Evolutionary conservation across 2,329 filamentous ascomycete genomes (phyloP), one percentile per base, ranked within the genome.

Genomic region (Dactylellina parvicollis): DNA sequence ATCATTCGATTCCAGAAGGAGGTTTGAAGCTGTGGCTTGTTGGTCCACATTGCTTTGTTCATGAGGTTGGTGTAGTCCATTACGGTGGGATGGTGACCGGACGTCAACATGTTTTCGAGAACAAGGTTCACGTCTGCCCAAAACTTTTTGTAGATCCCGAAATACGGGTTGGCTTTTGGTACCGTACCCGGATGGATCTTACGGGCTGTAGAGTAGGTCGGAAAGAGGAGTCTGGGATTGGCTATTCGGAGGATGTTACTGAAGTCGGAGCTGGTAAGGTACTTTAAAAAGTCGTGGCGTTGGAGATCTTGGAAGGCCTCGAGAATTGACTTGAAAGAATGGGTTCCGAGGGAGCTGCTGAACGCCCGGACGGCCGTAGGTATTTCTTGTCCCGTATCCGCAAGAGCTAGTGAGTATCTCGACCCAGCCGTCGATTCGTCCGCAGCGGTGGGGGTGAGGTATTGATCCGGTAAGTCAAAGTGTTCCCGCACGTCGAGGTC

Each of bases 1-100:
- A 62, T 16, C 70, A 74, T 74, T 18, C 55, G 36, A 2, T 44
- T n/a, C 70, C 70, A 74, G 26, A 74, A 59, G 7, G 55, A 36
- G 3, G 36, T 49, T 20, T 64, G 62, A 18, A 67, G 54, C 2
- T 9, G 5, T 9, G 26, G 50, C 14, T 22, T 62, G 5, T 50
- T 55, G 8, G 70, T 69, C 61, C 61, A 69, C 62, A 67, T 56
- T 4, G 70, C 70, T 34, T 69, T 69, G n/a, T 57, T 62, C 61
- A 74, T 67, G 8, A 74, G 62, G n/a, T 61, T 61, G 3, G 70
- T 74, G 42, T 74, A 74, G 46, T 74, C 70, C 30, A 67, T 44
- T 10, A 50, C 32, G 5, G 62, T 69, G 22, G 54, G 70, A 16
- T 56, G 16, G 28, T 74, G 70, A 44, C 57, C 70, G 16, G 50